Conservation (phyloP, 768 basidiomycete species). For the Termitomyces sp. region DNA sequence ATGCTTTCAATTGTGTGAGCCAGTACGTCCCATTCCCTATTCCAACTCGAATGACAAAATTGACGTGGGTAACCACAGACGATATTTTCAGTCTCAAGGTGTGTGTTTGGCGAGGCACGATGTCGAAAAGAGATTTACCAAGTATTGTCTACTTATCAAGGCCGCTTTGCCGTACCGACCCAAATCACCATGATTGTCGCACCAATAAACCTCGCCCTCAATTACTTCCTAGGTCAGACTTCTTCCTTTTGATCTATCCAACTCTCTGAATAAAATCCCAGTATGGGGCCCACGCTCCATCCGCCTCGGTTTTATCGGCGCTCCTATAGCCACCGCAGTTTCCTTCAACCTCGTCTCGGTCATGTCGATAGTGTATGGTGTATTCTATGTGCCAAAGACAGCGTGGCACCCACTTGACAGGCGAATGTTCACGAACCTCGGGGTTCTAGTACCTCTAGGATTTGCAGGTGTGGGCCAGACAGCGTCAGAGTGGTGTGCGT, state of each 20-base stretch:
- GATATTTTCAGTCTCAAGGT: slow-evolving; percentile 85
- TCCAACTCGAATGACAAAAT: no score
- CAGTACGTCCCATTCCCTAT: no score
- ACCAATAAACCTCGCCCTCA: slow-evolving; percentile 79
- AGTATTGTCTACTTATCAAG: slow-evolving; percentile 22
- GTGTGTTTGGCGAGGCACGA: neutral
- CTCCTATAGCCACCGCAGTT: slow-evolving; percentile 87
- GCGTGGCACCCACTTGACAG: slow-evolving; percentile 80
- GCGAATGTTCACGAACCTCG: slow-evolving; percentile 62
- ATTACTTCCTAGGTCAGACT: slow-evolving; percentile 72
- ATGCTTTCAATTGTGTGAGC: no score
- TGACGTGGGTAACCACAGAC: slow-evolving; percentile 26
- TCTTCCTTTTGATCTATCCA: neutral
- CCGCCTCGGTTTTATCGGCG: slow-evolving; percentile 86
- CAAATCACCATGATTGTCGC: slow-evolving; percentile 78
- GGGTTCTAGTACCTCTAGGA: slow-evolving; percentile 69
- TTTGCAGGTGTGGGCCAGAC: slow-evolving; percentile 83
- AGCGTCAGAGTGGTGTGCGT: slow-evolving; percentile 95
- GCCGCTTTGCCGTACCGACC: slow-evolving; percentile 82
- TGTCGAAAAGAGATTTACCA: neutral
- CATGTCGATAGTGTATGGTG: slow-evolving; percentile 57
- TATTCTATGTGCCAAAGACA: slow-evolving; percentile 54
- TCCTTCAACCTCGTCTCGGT: slow-evolving; percentile 80
- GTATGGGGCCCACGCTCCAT: slow-evolving; percentile 84
- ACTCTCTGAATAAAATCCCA: slow-evolving; percentile 12